These are phyloP conservation scores for Phytophthora cajani DNA, from an alignment of 352 stramenopile genomes.

Conservation along the genomic window DNA sequence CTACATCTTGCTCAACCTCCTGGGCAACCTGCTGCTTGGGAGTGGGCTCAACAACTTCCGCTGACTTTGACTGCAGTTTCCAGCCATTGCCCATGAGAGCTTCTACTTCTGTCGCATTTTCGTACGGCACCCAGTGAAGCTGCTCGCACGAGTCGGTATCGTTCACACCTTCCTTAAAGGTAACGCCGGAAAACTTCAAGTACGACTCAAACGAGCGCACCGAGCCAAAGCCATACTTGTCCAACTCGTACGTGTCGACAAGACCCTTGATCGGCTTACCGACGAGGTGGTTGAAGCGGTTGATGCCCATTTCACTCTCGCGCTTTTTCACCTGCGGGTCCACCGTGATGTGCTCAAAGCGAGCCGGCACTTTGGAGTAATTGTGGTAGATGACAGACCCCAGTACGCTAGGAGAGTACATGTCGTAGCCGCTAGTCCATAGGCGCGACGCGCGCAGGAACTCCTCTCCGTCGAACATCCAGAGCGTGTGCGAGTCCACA, in stretches of 20 bases:
- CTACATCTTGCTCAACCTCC: slow-evolving; percentile 18
- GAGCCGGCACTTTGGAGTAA: slow-evolving; percentile 72
- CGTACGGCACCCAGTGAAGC: slow-evolving; percentile 77
- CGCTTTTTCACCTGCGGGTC: slow-evolving; percentile 48
- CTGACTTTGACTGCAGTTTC: slow-evolving; percentile 38
- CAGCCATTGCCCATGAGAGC: slow-evolving; percentile 54
- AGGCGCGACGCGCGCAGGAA: slow-evolving; percentile 67
- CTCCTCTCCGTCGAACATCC: slow-evolving; percentile 81
- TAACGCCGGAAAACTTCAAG: slow-evolving; percentile 65
- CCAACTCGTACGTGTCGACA: slow-evolving; percentile 67
- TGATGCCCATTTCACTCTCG: slow-evolving; percentile 60
- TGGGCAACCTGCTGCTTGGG: slow-evolving; percentile 27
- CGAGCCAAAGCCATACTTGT: slow-evolving; percentile 61
- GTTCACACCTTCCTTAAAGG: slow-evolving; percentile 53
- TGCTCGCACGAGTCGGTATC: slow-evolving; percentile 69
- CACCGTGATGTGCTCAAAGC: slow-evolving; percentile 65
- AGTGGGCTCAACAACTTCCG: slow-evolving; percentile 13
- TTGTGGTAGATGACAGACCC: slow-evolving; percentile 80
- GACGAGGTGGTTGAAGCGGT: slow-evolving; percentile 67
- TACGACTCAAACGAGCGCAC: slow-evolving; percentile 69
- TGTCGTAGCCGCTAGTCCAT: slow-evolving; percentile 74
- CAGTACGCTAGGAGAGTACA: slow-evolving; percentile 69
- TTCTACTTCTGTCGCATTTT: slow-evolving; percentile 60
- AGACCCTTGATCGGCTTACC: slow-evolving; percentile 63
- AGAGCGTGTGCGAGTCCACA: slow-evolving; percentile 83